Evolutionary conservation across 345 rosid genomes (phyloP).

Genomic region (Acer yangbiense): DNA sequence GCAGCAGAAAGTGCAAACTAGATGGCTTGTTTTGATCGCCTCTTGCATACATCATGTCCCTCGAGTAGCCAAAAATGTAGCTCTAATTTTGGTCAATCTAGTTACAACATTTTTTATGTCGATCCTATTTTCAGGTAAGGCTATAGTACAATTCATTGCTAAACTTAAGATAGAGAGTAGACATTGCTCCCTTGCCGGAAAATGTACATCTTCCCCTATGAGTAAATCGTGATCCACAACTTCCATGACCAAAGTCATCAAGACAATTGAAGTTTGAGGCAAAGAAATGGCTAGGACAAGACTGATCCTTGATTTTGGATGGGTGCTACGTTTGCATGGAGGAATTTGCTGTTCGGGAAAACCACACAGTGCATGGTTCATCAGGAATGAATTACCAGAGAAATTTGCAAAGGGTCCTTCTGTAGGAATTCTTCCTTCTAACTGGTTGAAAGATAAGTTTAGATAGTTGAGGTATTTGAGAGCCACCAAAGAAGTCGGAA

Average conservation of each 20-base stretch:
- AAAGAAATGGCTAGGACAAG: background rate
- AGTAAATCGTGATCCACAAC: background rate
- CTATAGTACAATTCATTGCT: background rate
- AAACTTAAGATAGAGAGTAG: background rate
- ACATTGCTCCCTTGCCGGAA: background rate
- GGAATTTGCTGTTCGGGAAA: background rate
- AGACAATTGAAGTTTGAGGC: background rate
- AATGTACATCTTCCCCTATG: background rate
- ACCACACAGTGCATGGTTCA: conserved; percentile 14
- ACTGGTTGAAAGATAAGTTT: background rate
- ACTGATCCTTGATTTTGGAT: background rate
- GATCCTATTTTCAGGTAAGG: background rate
- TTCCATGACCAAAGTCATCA: background rate
- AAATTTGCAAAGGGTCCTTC: background rate
- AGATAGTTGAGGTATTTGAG: background rate
- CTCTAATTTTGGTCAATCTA: conserved; percentile 1
- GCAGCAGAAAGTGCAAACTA: too few relatives aligned
- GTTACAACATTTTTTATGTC: background rate
- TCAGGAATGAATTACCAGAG: background rate
- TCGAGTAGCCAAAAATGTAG: background rate
- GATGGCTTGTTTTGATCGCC: too few relatives aligned
- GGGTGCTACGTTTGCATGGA: background rate
- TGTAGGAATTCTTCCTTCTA: background rate
- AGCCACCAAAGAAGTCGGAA: conserved; percentile 6
- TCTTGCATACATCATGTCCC: too few relatives aligned